phyloP scores from a whole-genome alignment of 2,329 filamentous ascomycete genomes.

The Aspergillus hiratsukae region DNA sequence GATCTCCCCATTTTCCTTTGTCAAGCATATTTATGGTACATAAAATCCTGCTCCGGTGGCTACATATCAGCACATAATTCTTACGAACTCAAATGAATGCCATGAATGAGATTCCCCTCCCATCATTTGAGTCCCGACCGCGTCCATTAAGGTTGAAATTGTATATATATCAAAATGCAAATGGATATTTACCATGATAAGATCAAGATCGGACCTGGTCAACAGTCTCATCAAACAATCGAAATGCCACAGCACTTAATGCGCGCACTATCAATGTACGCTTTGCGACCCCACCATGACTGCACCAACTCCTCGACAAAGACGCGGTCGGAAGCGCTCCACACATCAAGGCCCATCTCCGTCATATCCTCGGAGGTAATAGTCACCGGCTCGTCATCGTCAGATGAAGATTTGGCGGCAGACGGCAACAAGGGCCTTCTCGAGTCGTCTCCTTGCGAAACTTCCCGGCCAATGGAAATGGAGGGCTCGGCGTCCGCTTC shows the following conservation, averaged over 20 bases:
- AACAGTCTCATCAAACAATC: constrained; percentile 30
- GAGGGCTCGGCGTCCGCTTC: constrained; percentile 20
- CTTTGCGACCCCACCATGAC: constrained; percentile 44
- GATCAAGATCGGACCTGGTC: neutral
- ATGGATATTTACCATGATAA: neutral
- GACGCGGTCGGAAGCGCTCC: constrained; percentile 44
- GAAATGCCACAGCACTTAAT: constrained; percentile 47
- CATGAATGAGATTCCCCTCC: neutral
- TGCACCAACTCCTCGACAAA: constrained; percentile 45
- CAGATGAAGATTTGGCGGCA: neutral
- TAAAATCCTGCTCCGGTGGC: neutral
- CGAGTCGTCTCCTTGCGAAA: constrained; percentile 25
- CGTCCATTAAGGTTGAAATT: neutral
- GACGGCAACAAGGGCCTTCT: constrained; percentile 21
- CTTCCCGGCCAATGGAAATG: constrained; percentile 20
- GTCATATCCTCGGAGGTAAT: constrained; percentile 44
- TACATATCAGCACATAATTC: neutral
- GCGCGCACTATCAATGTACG: constrained; percentile 39
- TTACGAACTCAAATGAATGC: neutral
- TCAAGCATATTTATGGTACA: constrained; percentile 1
- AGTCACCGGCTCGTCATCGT: constrained; percentile 25
- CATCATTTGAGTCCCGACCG: neutral
- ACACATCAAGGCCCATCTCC: constrained; percentile 47
- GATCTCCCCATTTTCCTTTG: constrained; percentile 8
- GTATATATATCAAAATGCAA: neutral